phyloP scores from a whole-genome alignment of 2,329 filamentous ascomycete species.

The Didymella sp. region DNA sequence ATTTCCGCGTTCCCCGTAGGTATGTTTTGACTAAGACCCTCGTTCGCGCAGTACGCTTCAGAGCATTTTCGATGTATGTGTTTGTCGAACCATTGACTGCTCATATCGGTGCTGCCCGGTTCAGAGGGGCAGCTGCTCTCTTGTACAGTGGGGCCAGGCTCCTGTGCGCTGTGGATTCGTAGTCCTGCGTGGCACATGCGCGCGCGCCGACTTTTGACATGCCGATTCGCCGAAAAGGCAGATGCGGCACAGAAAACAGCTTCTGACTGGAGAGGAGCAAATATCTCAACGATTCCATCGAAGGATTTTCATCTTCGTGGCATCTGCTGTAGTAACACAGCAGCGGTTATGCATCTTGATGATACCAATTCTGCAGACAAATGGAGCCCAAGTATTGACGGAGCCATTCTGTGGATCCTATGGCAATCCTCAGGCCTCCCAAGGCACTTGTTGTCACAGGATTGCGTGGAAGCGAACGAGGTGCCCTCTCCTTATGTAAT shows the following conservation, averaged over 20 bases:
- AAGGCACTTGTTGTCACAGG: neutral
- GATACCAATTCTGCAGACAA: neutral
- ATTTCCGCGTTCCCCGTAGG: slow-evolving; percentile 25
- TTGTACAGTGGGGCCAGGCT: slow-evolving; percentile 21
- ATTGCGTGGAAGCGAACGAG: slow-evolving; percentile 2
- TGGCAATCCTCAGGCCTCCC: neutral
- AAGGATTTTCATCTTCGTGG: neutral
- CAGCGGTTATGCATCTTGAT: neutral
- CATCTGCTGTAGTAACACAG: neutral
- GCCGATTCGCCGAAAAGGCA: slow-evolving; percentile 25
- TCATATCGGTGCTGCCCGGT: slow-evolving; percentile 30
- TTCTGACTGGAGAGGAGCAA: neutral
- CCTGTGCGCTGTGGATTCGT: slow-evolving; percentile 21
- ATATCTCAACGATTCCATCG: neutral
- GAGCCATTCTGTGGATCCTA: slow-evolving; percentile 1
- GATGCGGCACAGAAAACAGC: slow-evolving; percentile 20
- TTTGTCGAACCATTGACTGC: slow-evolving; percentile 38
- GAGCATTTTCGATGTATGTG: slow-evolving; percentile 10
- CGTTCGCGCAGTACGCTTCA: slow-evolving; percentile 12
- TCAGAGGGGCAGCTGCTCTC: slow-evolving; percentile 21
- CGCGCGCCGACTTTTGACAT: slow-evolving; percentile 23
- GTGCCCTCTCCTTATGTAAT: slow-evolving; percentile 6
- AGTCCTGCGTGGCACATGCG: slow-evolving; percentile 26
- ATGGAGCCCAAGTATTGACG: slow-evolving; percentile 6
- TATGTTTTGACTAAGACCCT: slow-evolving; percentile 19